Evolutionary conservation across 2,329 filamentous ascomycete species (phyloP).

Genomic region (Exophiala spinifera): DNA sequence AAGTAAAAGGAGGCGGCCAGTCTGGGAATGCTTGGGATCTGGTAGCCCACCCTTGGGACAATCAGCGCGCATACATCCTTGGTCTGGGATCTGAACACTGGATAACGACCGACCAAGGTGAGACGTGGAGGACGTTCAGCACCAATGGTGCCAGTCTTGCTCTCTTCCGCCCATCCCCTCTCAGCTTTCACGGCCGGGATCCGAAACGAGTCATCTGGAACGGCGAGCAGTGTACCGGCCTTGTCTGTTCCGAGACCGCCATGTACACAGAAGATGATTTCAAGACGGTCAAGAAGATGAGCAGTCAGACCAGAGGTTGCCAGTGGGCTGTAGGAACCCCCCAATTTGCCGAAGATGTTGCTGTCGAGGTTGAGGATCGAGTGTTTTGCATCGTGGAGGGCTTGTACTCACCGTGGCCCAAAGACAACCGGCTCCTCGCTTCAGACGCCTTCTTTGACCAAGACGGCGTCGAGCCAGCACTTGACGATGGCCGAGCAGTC

Average conservation of each 20-base stretch:
- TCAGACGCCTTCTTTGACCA: conserved; percentile 78
- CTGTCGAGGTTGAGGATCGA: conserved; percentile 63
- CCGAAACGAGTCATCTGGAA: conserved; percentile 83
- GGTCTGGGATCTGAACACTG: conserved; percentile 70
- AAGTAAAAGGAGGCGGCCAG: conserved; percentile 58
- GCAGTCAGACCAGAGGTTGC: conserved; percentile 65
- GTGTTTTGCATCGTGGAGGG: conserved; percentile 78
- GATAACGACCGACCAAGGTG: conserved; percentile 77
- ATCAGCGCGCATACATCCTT: conserved; percentile 74
- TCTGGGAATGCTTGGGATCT: conserved; percentile 63
- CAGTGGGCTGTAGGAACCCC: conserved; percentile 80
- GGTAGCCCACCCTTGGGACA: conserved; percentile 73
- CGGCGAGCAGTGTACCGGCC: conserved; percentile 63
- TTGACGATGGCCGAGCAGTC: conserved; percentile 71
- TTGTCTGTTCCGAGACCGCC: conserved; percentile 59
- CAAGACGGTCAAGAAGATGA: conserved; percentile 60
- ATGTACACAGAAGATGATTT: conserved; percentile 87
- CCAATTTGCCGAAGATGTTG: conserved; percentile 57
- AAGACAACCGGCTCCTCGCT: conserved; percentile 73
- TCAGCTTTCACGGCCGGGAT: conserved; percentile 81
- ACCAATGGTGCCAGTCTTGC: conserved; percentile 56
- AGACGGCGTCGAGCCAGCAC: conserved; percentile 65
- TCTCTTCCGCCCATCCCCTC: conserved; percentile 49
- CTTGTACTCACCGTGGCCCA: conserved; percentile 64
- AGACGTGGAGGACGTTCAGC: conserved; percentile 74